These are phyloP conservation scores for Aspergillus coremiiformis DNA, from an alignment of 495 filamentous ascomycete genomes.

Conservation along the genomic window DNA sequence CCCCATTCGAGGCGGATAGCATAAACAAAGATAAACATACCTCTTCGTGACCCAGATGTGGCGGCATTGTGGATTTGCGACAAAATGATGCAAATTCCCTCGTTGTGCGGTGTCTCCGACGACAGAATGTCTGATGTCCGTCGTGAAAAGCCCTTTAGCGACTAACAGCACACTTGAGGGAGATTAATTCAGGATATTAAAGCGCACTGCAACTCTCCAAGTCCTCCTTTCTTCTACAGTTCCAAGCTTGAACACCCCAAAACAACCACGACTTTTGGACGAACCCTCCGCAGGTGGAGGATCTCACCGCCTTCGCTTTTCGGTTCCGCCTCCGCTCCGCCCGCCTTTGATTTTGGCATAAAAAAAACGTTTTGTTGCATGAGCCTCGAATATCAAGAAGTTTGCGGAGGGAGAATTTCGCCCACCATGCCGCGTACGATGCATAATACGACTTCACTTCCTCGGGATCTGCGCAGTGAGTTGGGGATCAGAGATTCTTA, in stretches of 20 bases:
- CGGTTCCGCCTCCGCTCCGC: conserved; percentile 18
- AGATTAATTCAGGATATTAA: background rate
- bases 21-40: conserved; percentile 32
- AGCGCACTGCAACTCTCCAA: background rate
- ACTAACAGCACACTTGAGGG: background rate
- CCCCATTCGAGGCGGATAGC: conserved; percentile 3
- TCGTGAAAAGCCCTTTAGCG: background rate
- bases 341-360: conserved; percentile 7
- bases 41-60: conserved; percentile 66
- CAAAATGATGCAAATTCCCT: conserved; percentile 1
- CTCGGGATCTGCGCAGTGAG: conserved; percentile 52
- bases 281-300: background rate
- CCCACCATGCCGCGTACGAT: conserved; percentile 34
- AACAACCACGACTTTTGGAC: background rate
- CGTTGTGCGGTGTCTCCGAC: background rate
- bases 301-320: conserved; percentile 14
- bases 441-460: conserved; percentile 56
- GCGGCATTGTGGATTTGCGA: conserved; percentile 35
- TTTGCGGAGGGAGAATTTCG: background rate
- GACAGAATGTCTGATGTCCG: background rate
- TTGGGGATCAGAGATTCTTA: conserved; percentile 44
- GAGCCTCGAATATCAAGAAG: background rate
- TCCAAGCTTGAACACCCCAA: background rate
- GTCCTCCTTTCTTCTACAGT: background rate
- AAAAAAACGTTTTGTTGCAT: conserved; percentile 25